Base-by-base conservation (phyloP, 2,329 filamentous ascomycete species). In the Septoria linicola region DNA sequence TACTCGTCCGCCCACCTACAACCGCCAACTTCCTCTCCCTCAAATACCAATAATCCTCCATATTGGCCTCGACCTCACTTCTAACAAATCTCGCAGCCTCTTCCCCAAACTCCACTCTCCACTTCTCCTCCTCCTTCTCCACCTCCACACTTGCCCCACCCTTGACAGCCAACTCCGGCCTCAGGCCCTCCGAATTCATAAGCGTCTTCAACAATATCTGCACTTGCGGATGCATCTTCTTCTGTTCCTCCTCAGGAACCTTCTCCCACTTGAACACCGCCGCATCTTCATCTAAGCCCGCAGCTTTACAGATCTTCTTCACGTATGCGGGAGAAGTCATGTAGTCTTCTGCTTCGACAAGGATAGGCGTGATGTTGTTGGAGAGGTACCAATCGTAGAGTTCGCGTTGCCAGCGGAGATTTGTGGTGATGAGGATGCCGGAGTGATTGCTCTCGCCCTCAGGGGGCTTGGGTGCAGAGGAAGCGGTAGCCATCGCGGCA, bases 21-120 rank as follows among this genome's bases (percentile, higher is more conserved):
- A n/a, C n/a, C n/a, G n/a, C n/a, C 40, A 49, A 20, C 30, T 43
- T 48, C 34, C 40, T 53, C 13, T 35, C 43, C 20, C 60, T 67
- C 47, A 73, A 43, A 55, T 67, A 72, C 54, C 70, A 66, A 59
- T 73, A 73, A 44, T 73, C 68, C n/a, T 63, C 59, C 68, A 73
- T 70, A 1, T 68, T 63, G 30, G 59, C 63, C 21, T 53, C 31
- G n/a, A 60, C 56, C 36, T 47, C 31, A 23, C 49, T 41, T 45
- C 46, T 49, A 8, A 58, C 32, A 23, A 49, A 37, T 19, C 14
- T 16, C 21, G 50, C 51, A 19, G 37, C 53, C 19, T 53, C 45
- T 20, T 52, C 52, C 16, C 56, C 59, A 49, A 62, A 62, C 37
- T 60, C 69, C 4, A 54, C 58, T 44, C 54, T 65, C 71, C 71